Evolutionary conservation across 2,329 filamentous ascomycete genomes (phyloP).

Genomic region (Fusarium haematococcum): DNA sequence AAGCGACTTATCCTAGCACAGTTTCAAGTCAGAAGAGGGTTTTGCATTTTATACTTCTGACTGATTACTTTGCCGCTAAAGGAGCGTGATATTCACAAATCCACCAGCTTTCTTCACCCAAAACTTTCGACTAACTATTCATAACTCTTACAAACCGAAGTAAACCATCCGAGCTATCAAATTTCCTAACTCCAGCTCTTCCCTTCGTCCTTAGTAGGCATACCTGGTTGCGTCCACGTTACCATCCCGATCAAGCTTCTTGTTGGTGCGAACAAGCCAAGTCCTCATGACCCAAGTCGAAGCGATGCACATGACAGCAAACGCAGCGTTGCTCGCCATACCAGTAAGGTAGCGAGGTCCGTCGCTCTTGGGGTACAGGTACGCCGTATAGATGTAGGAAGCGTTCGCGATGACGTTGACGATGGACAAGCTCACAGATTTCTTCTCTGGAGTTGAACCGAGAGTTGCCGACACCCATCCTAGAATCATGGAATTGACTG

Average conservation of each 20-base stretch:
- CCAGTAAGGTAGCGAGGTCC: conserved; percentile 56
- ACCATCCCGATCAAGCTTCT: conserved; percentile 37
- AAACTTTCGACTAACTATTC: neutral
- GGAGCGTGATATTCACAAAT: neutral
- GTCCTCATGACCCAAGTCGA: conserved; percentile 40
- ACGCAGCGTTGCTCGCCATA: conserved; percentile 48
- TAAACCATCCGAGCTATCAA: neutral
- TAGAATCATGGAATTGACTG: conserved; percentile 57
- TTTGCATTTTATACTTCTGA: neutral
- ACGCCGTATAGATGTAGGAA: conserved; percentile 59
- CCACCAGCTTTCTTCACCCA: neutral
- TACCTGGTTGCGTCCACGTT: conserved; percentile 25
- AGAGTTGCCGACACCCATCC: conserved; percentile 57
- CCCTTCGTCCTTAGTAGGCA: conserved; percentile 24
- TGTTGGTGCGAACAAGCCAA: conserved; percentile 43
- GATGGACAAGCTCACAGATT: conserved; percentile 55
- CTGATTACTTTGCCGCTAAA: neutral
- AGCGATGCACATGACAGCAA: conserved; percentile 43
- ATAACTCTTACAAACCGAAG: neutral
- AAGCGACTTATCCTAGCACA: neutral
- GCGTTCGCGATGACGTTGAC: conserved; percentile 59
- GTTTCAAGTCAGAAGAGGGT: neutral
- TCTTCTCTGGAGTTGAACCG: conserved; percentile 58
- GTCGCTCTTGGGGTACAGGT: conserved; percentile 55
- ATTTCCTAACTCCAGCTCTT: too few species aligned